Conservation (phyloP, 495 filamentous ascomycete genomes). For the Penicillium parvum region DNA sequence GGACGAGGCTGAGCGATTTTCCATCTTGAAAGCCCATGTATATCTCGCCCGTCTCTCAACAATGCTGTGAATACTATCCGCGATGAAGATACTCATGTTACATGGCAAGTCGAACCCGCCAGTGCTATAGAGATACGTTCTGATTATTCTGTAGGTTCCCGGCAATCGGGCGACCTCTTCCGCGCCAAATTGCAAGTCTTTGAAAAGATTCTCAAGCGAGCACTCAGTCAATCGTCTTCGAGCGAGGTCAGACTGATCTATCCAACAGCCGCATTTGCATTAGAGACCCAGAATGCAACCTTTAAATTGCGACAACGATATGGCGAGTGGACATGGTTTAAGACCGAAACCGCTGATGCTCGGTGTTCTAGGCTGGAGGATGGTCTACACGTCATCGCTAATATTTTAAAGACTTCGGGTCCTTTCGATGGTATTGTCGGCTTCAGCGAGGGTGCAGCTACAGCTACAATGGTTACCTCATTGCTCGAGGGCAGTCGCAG, state of each 20-base stretch:
- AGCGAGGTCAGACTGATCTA: background rate
- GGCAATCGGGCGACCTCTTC: conserved; percentile 12
- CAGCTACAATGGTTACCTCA: conserved; percentile 6
- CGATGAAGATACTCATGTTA: too few species aligned
- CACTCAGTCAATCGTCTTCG: background rate
- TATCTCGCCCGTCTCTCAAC: too few species aligned
- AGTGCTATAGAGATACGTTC: too few species aligned
- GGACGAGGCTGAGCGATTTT: too few species aligned
- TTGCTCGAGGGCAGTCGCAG: conserved; percentile 2
- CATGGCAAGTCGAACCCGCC: too few species aligned
- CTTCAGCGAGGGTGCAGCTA: conserved; percentile 26
- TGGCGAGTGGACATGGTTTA: conserved; percentile 5
- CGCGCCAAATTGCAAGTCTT: conserved; percentile 7
- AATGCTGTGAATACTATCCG: too few species aligned
- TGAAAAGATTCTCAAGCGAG: conserved; percentile 4
- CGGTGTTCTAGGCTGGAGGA: background rate
- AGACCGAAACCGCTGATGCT: conserved; percentile 3
- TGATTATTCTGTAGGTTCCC: conserved; percentile 7
- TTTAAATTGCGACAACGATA: conserved; percentile 6
- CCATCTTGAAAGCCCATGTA: too few species aligned
- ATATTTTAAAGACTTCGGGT: conserved; percentile 19
- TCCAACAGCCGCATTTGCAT: conserved; percentile 6
- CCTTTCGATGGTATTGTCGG: conserved; percentile 36
- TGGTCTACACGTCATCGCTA: background rate
- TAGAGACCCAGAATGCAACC: background rate